Conservation (phyloP, 2,329 filamentous ascomycete species). For the Ceratocystis destructans region DNA sequence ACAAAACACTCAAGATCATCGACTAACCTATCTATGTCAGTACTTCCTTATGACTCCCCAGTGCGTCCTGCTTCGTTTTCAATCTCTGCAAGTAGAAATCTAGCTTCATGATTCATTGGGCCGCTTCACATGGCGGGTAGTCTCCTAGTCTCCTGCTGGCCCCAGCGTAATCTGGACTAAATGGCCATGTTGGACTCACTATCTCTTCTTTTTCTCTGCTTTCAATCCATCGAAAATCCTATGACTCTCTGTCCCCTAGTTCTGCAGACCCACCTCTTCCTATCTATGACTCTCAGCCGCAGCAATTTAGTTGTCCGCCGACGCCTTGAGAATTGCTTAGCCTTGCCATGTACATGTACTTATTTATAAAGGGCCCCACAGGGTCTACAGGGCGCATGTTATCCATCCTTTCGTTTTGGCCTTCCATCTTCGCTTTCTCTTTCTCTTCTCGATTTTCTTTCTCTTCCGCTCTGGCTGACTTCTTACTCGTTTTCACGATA, state of each 20-base stretch:
- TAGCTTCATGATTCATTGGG: neutral
- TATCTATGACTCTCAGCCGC: constrained; percentile 8
- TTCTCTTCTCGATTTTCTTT: neutral
- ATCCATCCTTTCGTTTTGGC: neutral
- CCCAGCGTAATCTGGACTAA: neutral
- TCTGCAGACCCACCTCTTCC: neutral
- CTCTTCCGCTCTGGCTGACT: neutral
- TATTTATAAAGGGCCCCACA: constrained; percentile 2
- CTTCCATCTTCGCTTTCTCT: neutral
- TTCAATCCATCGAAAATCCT: neutral
- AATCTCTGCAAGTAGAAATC: neutral
- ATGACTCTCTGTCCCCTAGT: neutral
- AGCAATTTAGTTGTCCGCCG: neutral
- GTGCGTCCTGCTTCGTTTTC: neutral
- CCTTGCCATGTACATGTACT: neutral
- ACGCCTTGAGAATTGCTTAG: neutral
- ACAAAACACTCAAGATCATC: neutral
- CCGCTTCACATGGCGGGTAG: neutral
- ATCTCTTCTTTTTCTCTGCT: neutral
- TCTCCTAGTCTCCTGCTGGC: neutral
- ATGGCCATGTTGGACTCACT: neutral
- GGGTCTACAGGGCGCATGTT: neutral
- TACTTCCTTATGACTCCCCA: neutral
- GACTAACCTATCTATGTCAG: neutral
- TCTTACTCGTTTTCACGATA: neutral